Percentiles rank a stretch among this genome's conserved stretches.
phyloP scores from a whole-genome alignment of 345 rosid species.

The Pugionium cornutum region DNA sequence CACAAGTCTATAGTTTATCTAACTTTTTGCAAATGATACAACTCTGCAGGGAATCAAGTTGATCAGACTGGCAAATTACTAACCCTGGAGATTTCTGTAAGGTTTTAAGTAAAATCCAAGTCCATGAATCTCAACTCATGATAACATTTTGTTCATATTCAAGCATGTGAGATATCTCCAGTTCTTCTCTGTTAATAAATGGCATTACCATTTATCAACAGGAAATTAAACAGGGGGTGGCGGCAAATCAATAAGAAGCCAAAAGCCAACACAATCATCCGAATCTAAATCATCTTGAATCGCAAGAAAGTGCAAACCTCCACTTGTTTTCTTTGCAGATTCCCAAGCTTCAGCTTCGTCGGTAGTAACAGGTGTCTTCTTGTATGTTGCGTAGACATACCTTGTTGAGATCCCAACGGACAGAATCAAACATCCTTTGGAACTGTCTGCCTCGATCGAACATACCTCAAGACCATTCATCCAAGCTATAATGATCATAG shows the following conservation, averaged over 20 bases:
- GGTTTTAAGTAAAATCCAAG: slow-evolving; percentile 81
- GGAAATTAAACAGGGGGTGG: slow-evolving; percentile 67
- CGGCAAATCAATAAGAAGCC: slow-evolving; percentile 87
- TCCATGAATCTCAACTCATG: slow-evolving; percentile 88
- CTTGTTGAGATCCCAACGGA: slow-evolving; percentile 78
- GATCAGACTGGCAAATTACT: slow-evolving; percentile 36
- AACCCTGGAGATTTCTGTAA: slow-evolving; percentile 39
- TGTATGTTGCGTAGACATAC: slow-evolving; percentile 72
- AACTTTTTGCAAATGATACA: too few relatives aligned
- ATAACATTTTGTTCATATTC: slow-evolving; percentile 40
- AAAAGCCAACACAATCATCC: slow-evolving; percentile 89
- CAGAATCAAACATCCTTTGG: slow-evolving; percentile 64
- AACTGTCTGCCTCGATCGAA: slow-evolving; percentile 68
- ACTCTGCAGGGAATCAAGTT: slow-evolving; percentile 28
- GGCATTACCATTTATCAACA: slow-evolving; percentile 18
- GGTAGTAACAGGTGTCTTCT: slow-evolving; percentile 64
- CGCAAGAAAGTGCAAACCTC: slow-evolving; percentile 91
- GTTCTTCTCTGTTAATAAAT: slow-evolving; percentile 25
- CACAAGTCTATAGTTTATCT: too few relatives aligned
- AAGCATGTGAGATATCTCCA: slow-evolving; percentile 15
- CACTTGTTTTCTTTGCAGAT: slow-evolving; percentile 77
- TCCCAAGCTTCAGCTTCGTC: slow-evolving; percentile 98
- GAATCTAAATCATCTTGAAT: slow-evolving; percentile 87
- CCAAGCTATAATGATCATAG: slow-evolving; percentile 60
- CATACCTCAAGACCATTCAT: slow-evolving; percentile 92